phyloP scores from a whole-genome alignment of 108 stramenopile genomes.

The Skeletonema costatum region DNA sequence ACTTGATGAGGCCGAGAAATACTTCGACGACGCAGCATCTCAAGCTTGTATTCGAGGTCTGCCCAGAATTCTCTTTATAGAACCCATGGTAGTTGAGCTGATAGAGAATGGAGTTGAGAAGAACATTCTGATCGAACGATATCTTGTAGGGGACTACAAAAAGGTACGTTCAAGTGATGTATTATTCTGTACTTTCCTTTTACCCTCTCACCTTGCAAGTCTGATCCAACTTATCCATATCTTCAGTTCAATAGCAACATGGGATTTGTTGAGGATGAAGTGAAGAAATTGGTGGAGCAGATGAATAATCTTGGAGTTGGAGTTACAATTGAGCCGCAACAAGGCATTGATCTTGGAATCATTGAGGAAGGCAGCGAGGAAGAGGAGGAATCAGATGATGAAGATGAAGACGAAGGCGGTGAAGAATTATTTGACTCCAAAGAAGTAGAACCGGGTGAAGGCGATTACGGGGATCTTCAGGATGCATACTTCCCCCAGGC shows the following conservation, averaged over 20 bases:
- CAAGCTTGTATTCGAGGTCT: conserved; percentile 15
- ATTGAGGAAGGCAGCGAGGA: conserved; percentile 51
- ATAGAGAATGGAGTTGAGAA: conserved; percentile 17
- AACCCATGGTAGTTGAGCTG: conserved; percentile 38
- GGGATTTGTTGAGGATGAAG: conserved; percentile 35
- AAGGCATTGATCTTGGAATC: conserved; percentile 31
- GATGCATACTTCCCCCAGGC: conserved; percentile 44
- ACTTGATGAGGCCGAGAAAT: conserved; percentile 9
- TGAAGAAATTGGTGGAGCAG: conserved; percentile 6
- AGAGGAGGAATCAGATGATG: conserved; percentile 17
- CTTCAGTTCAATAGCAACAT: conserved; percentile 46
- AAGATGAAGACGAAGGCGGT: not conserved
- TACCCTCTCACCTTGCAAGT: not conserved
- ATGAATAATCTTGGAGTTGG: conserved; percentile 6
- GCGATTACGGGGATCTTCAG: conserved; percentile 20
- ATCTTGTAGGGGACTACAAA: conserved; percentile 43
- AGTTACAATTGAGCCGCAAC: not conserved
- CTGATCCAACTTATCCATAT: not conserved
- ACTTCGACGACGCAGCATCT: conserved; percentile 21
- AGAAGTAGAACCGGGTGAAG: conserved; percentile 1
- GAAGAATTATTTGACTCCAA: conserved; percentile 13
- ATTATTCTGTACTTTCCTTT: not conserved
- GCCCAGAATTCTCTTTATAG: conserved; percentile 36
- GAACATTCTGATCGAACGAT: conserved; percentile 39
- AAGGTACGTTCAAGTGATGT: conserved; percentile 11